Evolutionary conservation across 306 rosid species (phyloP).

Genomic region (Purshia tridentata): DNA sequence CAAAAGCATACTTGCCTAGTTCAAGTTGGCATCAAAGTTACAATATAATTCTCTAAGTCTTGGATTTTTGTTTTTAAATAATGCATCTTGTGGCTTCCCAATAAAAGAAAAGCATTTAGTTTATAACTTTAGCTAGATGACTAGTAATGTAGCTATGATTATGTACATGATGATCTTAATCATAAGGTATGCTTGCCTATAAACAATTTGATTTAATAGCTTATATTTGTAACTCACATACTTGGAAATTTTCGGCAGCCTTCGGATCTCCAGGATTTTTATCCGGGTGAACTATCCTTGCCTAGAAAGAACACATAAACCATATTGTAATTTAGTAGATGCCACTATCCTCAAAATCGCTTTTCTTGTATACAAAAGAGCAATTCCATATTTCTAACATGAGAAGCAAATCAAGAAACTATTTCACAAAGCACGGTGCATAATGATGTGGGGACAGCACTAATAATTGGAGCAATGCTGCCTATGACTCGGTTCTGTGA

Average conservation of each 20-base stretch:
- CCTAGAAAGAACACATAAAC: conserved; percentile 44
- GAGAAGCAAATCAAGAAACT: neutral
- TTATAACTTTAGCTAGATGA: neutral
- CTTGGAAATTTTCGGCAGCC: conserved; percentile 91
- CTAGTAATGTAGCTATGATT: neutral
- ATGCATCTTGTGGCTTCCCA: neutral
- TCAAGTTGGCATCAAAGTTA: neutral
- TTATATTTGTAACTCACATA: conserved; percentile 29
- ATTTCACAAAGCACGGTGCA: neutral
- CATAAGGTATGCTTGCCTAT: neutral
- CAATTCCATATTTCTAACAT: neutral
- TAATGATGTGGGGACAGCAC: neutral
- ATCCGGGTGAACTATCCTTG: conserved; percentile 94
- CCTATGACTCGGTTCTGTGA: neutral
- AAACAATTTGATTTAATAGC: conserved; percentile 2
- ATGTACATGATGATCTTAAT: neutral
- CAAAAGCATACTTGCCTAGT: neutral
- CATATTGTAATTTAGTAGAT: neutral
- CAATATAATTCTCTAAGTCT: neutral
- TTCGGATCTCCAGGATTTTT: conserved; percentile 90
- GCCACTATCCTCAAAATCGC: neutral
- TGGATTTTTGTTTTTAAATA: neutral
- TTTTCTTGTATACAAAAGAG: neutral
- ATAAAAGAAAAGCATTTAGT: neutral
- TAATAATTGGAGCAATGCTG: neutral